Percentiles rank a stretch among this genome's conserved stretches.
These are phyloP conservation scores for Ceratobasidium sp. DNA, from an alignment of 1,284 basidiomycete genomes.

Conservation along the genomic window DNA sequence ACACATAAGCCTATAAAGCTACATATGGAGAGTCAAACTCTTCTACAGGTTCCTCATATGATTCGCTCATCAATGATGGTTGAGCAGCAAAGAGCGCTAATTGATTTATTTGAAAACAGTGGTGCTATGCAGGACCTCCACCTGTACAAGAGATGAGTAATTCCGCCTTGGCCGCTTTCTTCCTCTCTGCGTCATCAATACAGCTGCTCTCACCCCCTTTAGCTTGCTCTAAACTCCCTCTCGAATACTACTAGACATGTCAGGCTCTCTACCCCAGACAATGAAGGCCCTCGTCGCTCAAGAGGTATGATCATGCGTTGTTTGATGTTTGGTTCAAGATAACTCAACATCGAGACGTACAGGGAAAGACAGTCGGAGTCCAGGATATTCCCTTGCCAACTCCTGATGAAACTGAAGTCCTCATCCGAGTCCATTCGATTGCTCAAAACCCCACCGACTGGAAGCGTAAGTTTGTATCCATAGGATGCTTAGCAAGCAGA, in stretches of 20 bases:
- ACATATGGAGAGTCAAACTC: neutral
- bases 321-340: neutral
- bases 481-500: neutral
- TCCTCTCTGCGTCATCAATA: neutral
- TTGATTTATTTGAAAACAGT: too few relatives aligned
- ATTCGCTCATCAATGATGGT: neutral
- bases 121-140: neutral
- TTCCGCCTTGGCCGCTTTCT: neutral
- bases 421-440: conserved; percentile 51
- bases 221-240: neutral
- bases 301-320: neutral
- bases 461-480: conserved; percentile 46
- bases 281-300: conserved; percentile 38
- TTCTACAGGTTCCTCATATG: neutral
- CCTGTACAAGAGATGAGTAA: neutral
- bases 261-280: conserved; percentile 18
- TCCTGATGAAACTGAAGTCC: conserved; percentile 48
- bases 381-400: conserved; percentile 45
- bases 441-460: conserved; percentile 54
- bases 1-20: neutral
- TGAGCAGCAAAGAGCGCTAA: too few relatives aligned
- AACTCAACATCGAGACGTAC: neutral
- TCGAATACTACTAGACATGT: neutral
- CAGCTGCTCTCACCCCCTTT: neutral
- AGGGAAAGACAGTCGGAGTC: conserved; percentile 37